Evolutionary conservation across 176 grass and related monocot genomes (phyloP).

Genomic region (Juncus effusus): DNA sequence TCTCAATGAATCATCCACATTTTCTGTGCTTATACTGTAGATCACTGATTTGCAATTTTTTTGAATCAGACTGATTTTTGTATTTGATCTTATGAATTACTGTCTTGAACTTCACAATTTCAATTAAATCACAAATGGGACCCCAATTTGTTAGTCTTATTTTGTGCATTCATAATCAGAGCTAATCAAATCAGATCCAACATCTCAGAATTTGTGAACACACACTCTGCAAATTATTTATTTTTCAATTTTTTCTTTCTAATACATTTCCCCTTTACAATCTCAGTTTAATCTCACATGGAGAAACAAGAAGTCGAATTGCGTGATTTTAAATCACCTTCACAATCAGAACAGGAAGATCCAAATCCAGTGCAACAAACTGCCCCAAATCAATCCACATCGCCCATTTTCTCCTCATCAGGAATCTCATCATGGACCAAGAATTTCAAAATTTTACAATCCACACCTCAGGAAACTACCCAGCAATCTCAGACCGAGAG

Average conservation of each 20-base stretch:
- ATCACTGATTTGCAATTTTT: no score
- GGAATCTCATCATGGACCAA: slow-evolving; percentile 84
- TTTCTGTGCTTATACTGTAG: no score
- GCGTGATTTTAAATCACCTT: slow-evolving; percentile 24
- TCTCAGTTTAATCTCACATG: not conserved
- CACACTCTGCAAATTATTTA: not conserved
- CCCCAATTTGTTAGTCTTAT: not conserved
- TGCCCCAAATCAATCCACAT: slow-evolving; percentile 17
- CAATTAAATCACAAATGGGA: not conserved
- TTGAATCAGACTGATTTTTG: no score
- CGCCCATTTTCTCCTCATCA: slow-evolving; percentile 27
- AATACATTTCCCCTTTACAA: not conserved
- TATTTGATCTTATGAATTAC: no score
- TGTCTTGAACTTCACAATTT: no score
- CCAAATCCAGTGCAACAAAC: slow-evolving; percentile 27
- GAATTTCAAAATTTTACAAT: slow-evolving; percentile 71
- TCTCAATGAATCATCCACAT: no score
- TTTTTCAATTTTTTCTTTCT: not conserved
- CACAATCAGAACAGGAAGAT: slow-evolving; percentile 45
- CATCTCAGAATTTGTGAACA: slow-evolving; percentile 8
- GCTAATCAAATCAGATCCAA: slow-evolving; percentile 13
- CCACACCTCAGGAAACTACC: slow-evolving; percentile 51
- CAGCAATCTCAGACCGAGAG: slow-evolving; percentile 21
- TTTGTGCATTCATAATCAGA: slow-evolving; percentile 6
- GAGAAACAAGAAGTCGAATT: slow-evolving; percentile 57